phyloP scores from a whole-genome alignment of 768 basidiomycete genomes.

The Lepiota venenata region DNA sequence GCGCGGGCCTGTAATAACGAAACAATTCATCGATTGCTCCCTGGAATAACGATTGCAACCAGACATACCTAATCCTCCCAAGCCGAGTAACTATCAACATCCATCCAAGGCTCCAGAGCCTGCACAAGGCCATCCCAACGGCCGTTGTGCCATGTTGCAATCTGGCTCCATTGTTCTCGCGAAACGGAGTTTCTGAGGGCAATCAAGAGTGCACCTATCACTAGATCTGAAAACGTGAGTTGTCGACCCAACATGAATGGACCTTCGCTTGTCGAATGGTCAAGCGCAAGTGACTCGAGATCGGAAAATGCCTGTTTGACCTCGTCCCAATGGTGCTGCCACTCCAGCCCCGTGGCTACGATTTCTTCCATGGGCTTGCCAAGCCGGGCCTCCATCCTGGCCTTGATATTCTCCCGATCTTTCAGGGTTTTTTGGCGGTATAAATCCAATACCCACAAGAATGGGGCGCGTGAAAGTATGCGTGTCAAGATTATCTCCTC shows the following conservation, averaged over 20 bases:
- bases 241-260: too few relatives aligned
- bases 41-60: neutral
- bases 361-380: slow-evolving; percentile 19
- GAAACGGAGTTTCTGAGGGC: neutral
- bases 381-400: slow-evolving; percentile 16
- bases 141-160: neutral
- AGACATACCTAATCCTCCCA: neutral
- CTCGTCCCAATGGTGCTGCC: neutral
- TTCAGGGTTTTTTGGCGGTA: slow-evolving; percentile 20
- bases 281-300: neutral
- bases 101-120: neutral
- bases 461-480: slow-evolving; percentile 15
- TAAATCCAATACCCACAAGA: slow-evolving; percentile 18
- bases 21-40: too few relatives aligned
- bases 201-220: neutral
- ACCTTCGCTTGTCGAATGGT: too few relatives aligned
- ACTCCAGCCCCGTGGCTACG: neutral
- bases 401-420: slow-evolving; percentile 16
- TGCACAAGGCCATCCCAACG: neutral
- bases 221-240: neutral
- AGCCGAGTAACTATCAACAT: neutral
- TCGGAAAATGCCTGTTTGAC: neutral
- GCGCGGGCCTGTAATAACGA: too few relatives aligned
- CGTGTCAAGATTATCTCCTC: neutral
- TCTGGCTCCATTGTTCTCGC: neutral